Evolutionary conservation across 2,329 filamentous ascomycete genomes (phyloP).

Genomic region (Cercospora sesami): DNA sequence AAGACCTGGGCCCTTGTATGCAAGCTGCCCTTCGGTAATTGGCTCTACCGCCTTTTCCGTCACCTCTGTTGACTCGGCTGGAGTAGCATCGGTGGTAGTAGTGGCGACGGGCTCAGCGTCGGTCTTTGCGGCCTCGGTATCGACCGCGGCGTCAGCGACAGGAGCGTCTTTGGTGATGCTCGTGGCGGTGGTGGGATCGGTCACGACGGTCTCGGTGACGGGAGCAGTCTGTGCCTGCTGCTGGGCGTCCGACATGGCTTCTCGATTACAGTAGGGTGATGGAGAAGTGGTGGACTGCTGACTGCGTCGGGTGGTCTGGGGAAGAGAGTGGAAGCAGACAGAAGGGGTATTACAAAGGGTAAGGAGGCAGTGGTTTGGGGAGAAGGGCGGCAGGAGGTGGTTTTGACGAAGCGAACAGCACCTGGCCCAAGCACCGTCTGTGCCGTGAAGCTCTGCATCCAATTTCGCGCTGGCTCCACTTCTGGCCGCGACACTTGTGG

Average conservation of each 20-base stretch:
- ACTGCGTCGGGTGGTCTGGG: background rate
- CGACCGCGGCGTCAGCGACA: constrained; percentile 38
- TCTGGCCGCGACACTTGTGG: background rate
- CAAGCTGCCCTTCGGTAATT: constrained; percentile 78
- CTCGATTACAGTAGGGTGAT: background rate
- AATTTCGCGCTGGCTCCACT: background rate
- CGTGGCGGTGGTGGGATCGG: constrained; percentile 39
- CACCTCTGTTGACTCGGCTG: constrained; percentile 47
- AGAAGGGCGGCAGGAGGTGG: background rate
- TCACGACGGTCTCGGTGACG: constrained; percentile 23
- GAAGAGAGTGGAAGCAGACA: background rate
- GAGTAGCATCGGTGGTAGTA: constrained; percentile 35
- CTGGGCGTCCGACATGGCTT: constrained; percentile 34
- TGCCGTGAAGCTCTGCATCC: background rate
- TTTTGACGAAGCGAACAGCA: background rate
- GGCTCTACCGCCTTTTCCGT: constrained; percentile 59
- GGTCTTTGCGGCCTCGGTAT: constrained; percentile 45
- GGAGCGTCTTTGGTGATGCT: constrained; percentile 41
- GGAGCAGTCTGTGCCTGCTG: constrained; percentile 21
- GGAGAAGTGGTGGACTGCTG: background rate
- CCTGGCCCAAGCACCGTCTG: background rate
- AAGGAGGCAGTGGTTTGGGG: background rate
- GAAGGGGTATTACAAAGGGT: background rate
- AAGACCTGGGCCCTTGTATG: constrained; percentile 85
- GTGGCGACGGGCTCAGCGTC: constrained; percentile 31